phyloP scores from a whole-genome alignment of 73 alveolate species.

The Paramecium sexaurelia region DNA sequence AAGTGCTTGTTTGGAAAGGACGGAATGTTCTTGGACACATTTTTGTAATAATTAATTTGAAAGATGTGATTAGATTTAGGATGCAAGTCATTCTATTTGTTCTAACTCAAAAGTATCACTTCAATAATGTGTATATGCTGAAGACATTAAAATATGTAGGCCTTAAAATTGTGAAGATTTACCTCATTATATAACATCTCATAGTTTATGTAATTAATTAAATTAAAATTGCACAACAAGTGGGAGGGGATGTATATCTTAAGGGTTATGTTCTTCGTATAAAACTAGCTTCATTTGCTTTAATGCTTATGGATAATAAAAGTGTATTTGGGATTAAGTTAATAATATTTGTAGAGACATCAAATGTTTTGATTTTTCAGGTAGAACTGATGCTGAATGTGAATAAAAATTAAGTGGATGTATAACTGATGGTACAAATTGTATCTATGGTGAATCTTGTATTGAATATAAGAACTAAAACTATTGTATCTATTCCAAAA shows the following conservation, averaged over 20 bases:
- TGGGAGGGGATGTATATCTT: slow-evolving; percentile 12
- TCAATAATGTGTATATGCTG: neutral
- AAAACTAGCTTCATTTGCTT: neutral
- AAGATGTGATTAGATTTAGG: neutral
- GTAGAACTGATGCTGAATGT: slow-evolving; percentile 7
- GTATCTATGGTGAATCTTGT: neutral
- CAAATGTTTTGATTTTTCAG: neutral
- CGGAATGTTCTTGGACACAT: neutral
- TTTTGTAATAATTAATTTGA: neutral
- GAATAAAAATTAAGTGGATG: neutral
- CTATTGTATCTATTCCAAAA: neutral
- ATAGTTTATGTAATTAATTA: neutral
- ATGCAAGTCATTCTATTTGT: neutral
- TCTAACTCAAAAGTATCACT: neutral
- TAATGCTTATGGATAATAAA: neutral
- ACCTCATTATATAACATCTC: neutral
- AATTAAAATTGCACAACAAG: slow-evolving; percentile 13
- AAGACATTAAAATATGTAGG: neutral
- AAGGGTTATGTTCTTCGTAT: neutral
- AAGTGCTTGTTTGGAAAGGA: neutral
- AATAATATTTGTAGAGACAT: neutral
- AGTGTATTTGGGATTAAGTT: neutral
- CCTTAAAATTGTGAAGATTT: neutral
- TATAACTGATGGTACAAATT: neutral
- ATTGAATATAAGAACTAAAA: neutral